Evolutionary conservation across 352 stramenopile species (phyloP).

Genomic region (Phytophthora litchii): DNA sequence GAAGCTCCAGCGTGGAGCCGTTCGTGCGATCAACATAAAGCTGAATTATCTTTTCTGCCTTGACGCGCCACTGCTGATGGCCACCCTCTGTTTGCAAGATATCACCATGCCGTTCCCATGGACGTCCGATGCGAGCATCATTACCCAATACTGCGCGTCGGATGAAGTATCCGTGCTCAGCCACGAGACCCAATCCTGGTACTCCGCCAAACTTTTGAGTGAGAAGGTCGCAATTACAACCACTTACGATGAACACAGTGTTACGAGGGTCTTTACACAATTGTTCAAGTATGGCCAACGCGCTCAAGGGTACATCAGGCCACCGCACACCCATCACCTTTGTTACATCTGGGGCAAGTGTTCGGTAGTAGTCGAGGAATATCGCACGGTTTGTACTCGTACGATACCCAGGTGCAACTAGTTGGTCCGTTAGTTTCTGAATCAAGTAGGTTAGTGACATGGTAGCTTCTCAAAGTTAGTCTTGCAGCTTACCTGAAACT

Average conservation of each 20-base stretch:
- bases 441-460: slow-evolving; percentile 1
- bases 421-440: slow-evolving; percentile 75
- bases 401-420: slow-evolving; percentile 64
- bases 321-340: slow-evolving; percentile 79
- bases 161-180: slow-evolving; percentile 99
- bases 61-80: slow-evolving; percentile 92
- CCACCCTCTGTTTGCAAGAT: slow-evolving; percentile 59
- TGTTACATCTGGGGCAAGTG: slow-evolving; percentile 92
- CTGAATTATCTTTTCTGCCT: slow-evolving; percentile 96
- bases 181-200: slow-evolving; percentile 95
- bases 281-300: slow-evolving; percentile 86
- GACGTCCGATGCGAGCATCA: slow-evolving; percentile 66
- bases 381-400: slow-evolving; percentile 91
- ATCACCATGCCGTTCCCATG: slow-evolving; percentile 75
- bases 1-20: slow-evolving; percentile 97
- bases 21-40: slow-evolving; percentile 98
- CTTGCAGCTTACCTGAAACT: slow-evolving; percentile 78
- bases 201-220: slow-evolving; percentile 94
- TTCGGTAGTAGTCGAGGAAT: slow-evolving; percentile 99
- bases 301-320: slow-evolving; percentile 76
- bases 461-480: neutral
- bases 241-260: slow-evolving; percentile 98
- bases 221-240: slow-evolving; percentile 96
- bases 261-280: slow-evolving; percentile 96
- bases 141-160: slow-evolving; percentile 65